Percentiles rank a stretch among this genome's conserved stretches.
phyloP scores from a whole-genome alignment of 208 protist genomes.

The Trypanosoma avium region DNA sequence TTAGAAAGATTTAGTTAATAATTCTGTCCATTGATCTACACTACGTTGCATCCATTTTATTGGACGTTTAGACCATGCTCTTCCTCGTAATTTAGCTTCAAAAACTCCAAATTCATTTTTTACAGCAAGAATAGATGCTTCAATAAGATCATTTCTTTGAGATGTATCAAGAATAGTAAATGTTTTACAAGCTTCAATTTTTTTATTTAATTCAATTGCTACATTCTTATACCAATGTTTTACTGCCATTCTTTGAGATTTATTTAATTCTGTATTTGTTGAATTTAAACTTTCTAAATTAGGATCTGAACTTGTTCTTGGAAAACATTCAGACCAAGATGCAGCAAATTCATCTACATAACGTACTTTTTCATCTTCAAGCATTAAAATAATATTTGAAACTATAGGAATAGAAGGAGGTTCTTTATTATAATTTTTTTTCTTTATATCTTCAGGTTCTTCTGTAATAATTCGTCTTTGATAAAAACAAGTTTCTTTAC shows the following conservation, averaged over 20 bases:
- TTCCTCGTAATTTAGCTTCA: conserved; percentile 45
- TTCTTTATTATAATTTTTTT: conserved; percentile 11
- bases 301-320: conserved; percentile 31
- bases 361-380: conserved; percentile 53
- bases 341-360: conserved; percentile 64
- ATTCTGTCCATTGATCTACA: conserved; percentile 46
- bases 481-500: conserved; percentile 64
- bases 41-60: conserved; percentile 63
- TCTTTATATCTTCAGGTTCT: not conserved
- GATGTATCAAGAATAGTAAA: conserved; percentile 58
- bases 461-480: conserved; percentile 26
- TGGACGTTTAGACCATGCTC: conserved; percentile 64
- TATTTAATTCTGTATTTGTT: conserved; percentile 35
- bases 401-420: conserved; percentile 34
- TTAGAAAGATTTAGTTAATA: conserved; percentile 62
- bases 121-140: conserved; percentile 49
- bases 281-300: conserved; percentile 42
- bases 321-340: conserved; percentile 76
- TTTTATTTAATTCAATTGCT: conserved; percentile 28
- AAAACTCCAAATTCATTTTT: conserved; percentile 44
- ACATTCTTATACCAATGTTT: conserved; percentile 71
- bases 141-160: conserved; percentile 57
- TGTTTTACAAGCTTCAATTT: conserved; percentile 51
- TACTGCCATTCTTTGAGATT: conserved; percentile 68
- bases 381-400: conserved; percentile 40